Percentiles rank a stretch among this genome's conserved stretches.
phyloP scores from a whole-genome alignment of 1,284 basidiomycete species.

The Trametes versicolor region DNA sequence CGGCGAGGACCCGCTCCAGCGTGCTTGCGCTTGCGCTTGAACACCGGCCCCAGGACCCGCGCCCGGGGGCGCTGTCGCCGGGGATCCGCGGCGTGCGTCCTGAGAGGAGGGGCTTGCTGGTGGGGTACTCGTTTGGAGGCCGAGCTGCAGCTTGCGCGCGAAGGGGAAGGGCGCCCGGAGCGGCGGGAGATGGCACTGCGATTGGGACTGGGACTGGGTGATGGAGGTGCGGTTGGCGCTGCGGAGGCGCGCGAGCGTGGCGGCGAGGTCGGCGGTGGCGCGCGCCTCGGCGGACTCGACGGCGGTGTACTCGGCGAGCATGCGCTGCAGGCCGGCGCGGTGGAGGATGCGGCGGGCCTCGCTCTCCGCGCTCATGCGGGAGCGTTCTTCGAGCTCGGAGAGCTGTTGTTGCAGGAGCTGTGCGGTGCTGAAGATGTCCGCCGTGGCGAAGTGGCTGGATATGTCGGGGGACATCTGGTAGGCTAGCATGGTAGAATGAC shows the following conservation, averaged over 20 bases:
- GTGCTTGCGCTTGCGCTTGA: neutral
- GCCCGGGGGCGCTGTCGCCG: conserved; percentile 1
- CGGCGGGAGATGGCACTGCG: neutral
- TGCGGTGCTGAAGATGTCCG: conserved; percentile 21
- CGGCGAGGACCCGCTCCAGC: conserved; percentile 5
- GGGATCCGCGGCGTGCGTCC: neutral
- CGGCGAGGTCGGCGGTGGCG: conserved; percentile 29
- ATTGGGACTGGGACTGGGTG: conserved; percentile 1
- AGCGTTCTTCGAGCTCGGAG: conserved; percentile 25
- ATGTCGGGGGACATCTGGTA: neutral
- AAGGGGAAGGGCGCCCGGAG: neutral
- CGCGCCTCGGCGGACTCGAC: conserved; percentile 31
- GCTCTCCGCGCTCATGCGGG: conserved; percentile 16
- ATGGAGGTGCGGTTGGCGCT: neutral
- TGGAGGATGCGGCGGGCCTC: conserved; percentile 20
- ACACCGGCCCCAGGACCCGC: no score
- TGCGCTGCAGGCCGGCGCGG: conserved; percentile 26
- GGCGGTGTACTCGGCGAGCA: conserved; percentile 25
- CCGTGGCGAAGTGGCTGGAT: neutral
- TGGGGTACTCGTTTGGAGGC: neutral
- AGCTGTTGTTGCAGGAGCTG: conserved; percentile 24
- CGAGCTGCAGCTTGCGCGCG: neutral
- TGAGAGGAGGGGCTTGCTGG: neutral
- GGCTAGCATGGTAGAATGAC: neutral
- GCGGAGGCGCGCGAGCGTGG: conserved; percentile 25